Evolutionary conservation across 139 green algal genomes (phyloP), one percentile per base, ranked within the genome.

Genomic region (Tetraselmis chui): DNA sequence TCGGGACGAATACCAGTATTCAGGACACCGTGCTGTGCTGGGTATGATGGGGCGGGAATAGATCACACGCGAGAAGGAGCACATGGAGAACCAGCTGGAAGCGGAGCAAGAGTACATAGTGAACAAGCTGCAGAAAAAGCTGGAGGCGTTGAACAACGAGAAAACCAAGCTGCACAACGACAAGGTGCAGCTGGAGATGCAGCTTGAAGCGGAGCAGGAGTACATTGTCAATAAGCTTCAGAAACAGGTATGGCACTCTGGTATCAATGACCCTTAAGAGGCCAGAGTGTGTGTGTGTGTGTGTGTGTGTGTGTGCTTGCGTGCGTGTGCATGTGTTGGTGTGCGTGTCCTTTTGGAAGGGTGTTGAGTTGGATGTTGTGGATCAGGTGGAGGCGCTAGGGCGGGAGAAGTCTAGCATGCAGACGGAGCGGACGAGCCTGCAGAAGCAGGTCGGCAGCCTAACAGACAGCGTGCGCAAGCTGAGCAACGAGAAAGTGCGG

Each of bases 151-250:
- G 31, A 86, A 84, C 79, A 59, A 81, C 2, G 84, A 86, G 58
- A 75, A 59, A 25, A 67, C 45, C 45, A 67, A 84, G 2, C 76
- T 84, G 45, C 45, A 67, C 45, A 67, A 67, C 45, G 45, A 80
- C 84, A 87, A 87, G 80, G 82, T 95, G 45, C 87, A 90, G 29
- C 74, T 95, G 76, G 92, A 95, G 77, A 93, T 91, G 83, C 30
- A 83, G 26, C 82, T 93, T 29, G 82, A 84, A 87, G 83, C 80
- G 1, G 90, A 93, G 89, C 85, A 94, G 81, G 92, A 95, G 86
- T 91, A 92, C 80, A 92, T 95, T n/a, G 88, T 93, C 28, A 94
- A 95, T 88, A 92, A 92, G n/a, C 91, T 97, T 26, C 90, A 93
- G 31, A 95, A 93, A 82, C 91, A 94, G 88, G 87, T 67, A 18